Conservation (phyloP, 495 filamentous ascomycete genomes). For the Elasticomyces elasticus region DNA sequence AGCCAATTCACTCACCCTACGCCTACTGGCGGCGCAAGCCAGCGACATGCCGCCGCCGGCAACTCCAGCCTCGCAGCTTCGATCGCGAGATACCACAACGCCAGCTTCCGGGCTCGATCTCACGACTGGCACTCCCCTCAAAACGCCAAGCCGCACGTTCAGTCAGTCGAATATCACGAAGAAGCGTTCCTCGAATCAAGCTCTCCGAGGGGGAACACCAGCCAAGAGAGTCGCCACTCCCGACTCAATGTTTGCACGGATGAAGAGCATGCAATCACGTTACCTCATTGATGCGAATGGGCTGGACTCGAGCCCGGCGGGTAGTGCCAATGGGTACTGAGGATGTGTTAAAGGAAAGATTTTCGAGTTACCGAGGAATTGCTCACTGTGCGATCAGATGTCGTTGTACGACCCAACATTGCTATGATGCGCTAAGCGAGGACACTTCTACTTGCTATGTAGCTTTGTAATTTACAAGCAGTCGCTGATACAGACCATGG, state of each 20-base stretch:
- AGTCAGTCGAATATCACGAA: background rate
- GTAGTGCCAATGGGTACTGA: background rate
- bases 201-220: background rate
- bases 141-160: slow-evolving; percentile 8
- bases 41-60: slow-evolving; percentile 16
- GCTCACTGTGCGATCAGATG: background rate
- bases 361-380: background rate
- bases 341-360: background rate
- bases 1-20: background rate
- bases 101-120: slow-evolving; percentile 11
- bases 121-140: slow-evolving; percentile 3
- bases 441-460: too few relatives aligned
- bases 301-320: slow-evolving; percentile 11
- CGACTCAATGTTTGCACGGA: background rate
- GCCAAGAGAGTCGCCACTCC: background rate
- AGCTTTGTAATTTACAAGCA: background rate
- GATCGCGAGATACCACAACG: background rate
- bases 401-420: background rate
- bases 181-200: slow-evolving; percentile 3
- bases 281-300: slow-evolving; percentile 12
- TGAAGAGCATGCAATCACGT: slow-evolving; percentile 7
- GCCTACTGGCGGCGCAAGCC: background rate
- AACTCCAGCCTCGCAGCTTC: slow-evolving; percentile 7
- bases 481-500: background rate
- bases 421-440: too few relatives aligned